phyloP scores from a whole-genome alignment of 1,284 basidiomycete genomes.

The Naganishia albida region DNA sequence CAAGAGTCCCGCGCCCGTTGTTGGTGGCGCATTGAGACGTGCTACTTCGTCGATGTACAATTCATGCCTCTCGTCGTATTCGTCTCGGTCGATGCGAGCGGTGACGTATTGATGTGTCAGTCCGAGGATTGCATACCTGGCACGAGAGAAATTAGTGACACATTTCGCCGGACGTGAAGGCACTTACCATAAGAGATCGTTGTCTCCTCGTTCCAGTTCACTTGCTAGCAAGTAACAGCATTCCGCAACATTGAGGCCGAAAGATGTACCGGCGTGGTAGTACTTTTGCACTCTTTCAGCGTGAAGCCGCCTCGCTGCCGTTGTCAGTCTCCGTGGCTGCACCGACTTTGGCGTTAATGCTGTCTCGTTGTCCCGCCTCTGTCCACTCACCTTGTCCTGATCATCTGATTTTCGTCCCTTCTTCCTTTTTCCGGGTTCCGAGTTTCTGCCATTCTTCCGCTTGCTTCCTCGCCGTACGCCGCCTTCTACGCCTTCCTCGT shows the following conservation, averaged over 20 bases:
- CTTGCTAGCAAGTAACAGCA: constrained; percentile 89
- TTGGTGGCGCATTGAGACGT: constrained; percentile 76
- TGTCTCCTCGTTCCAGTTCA: constrained; percentile 83
- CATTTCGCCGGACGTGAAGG: too few species aligned
- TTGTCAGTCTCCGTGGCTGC: constrained; percentile 61
- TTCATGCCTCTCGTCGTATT: constrained; percentile 77
- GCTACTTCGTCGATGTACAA: constrained; percentile 86
- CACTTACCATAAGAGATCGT: constrained; percentile 84
- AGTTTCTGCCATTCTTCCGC: constrained; percentile 43
- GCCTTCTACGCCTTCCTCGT: constrained; percentile 51
- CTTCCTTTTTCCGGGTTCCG: constrained; percentile 39
- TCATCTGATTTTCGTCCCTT: constrained; percentile 39
- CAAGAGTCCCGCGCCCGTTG: constrained; percentile 30
- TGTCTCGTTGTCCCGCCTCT: neutral
- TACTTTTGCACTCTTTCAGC: constrained; percentile 71
- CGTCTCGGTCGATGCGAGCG: constrained; percentile 79
- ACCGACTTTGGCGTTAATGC: too few species aligned
- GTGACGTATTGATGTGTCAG: constrained; percentile 90
- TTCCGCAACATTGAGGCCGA: constrained; percentile 85
- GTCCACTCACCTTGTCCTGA: constrained; percentile 11
- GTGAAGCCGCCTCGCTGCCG: constrained; percentile 68
- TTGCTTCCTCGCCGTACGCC: constrained; percentile 60
- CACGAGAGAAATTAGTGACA: neutral
- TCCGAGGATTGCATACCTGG: constrained; percentile 79
- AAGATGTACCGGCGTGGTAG: constrained; percentile 80